Evolutionary conservation across 148 eudicot species (phyloP).

Genomic region (Rhododendron molle): DNA sequence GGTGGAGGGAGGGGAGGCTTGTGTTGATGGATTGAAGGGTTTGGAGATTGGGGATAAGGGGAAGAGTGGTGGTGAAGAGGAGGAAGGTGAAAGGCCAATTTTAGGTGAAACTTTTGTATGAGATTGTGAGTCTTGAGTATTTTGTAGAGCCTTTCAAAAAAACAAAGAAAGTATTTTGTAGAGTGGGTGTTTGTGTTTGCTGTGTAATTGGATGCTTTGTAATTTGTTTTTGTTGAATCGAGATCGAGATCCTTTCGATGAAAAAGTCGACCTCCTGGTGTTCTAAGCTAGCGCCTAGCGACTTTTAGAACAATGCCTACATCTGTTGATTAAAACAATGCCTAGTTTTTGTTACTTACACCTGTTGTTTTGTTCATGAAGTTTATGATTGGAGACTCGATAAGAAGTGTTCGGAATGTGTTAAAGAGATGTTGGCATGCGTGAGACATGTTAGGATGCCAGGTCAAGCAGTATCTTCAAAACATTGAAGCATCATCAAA

Average conservation of each 20-base stretch:
- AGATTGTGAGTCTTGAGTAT: background rate
- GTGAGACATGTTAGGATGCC: too few relatives aligned
- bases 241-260: background rate
- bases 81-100: conserved; percentile 27
- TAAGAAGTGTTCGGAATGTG: background rate
- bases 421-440: too few relatives aligned
- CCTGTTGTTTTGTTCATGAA: background rate
- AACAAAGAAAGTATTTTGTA: background rate
- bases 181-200: background rate
- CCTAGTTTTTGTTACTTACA: too few relatives aligned
- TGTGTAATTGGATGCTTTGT: background rate
- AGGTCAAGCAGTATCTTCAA: too few relatives aligned
- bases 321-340: too few relatives aligned
- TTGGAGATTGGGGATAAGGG: conserved; percentile 36
- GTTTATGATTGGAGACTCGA: background rate
- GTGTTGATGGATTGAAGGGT: conserved; percentile 44
- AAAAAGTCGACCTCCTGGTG: too few relatives aligned
- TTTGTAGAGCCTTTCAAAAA: background rate
- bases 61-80: background rate
- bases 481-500: too few relatives aligned
- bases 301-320: too few relatives aligned
- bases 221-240: background rate
- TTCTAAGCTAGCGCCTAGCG: too few relatives aligned
- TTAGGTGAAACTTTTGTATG: conserved; percentile 32
- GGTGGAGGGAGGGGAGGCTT: conserved; percentile 24